Conservation (phyloP, 495 filamentous ascomycete species). For the Podospora bellae-mahoneyi region DNA sequence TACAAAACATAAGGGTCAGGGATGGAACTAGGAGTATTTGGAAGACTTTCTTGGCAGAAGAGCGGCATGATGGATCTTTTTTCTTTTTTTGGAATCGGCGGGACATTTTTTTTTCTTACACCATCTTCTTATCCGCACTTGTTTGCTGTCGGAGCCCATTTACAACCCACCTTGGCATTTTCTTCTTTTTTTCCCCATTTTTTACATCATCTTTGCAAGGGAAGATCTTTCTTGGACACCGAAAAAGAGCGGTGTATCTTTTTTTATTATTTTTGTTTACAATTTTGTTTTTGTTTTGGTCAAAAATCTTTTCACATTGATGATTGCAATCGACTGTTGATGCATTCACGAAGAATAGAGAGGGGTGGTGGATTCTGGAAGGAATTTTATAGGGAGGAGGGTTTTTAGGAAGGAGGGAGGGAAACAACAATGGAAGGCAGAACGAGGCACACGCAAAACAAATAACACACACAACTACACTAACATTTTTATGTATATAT, state of each 20-base stretch:
- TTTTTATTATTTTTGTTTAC: neutral
- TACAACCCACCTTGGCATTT: neutral
- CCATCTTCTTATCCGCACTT: conserved; percentile 1
- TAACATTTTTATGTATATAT: neutral
- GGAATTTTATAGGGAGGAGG: neutral
- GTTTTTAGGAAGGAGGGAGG: neutral
- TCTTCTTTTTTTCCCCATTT: neutral
- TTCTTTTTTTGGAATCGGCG: conserved; percentile 8
- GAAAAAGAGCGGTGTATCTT: neutral
- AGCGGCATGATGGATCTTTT: conserved; percentile 2
- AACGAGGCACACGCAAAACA: neutral
- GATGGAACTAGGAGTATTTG: neutral
- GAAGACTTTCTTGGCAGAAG: neutral
- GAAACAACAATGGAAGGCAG: conserved; percentile 1
- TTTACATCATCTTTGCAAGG: neutral
- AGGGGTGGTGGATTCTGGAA: conserved; percentile 11
- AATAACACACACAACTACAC: neutral
- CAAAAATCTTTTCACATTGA: neutral
- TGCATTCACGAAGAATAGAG: neutral
- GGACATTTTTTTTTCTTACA: conserved; percentile 1
- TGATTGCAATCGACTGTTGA: neutral
- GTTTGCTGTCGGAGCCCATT: neutral
- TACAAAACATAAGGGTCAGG: conserved; percentile 4
- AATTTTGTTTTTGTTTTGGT: neutral
- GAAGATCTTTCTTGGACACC: conserved; percentile 4